phyloP scores from a whole-genome alignment of 225 moss, liverwort and hornwort species.

The Asterella californica region DNA sequence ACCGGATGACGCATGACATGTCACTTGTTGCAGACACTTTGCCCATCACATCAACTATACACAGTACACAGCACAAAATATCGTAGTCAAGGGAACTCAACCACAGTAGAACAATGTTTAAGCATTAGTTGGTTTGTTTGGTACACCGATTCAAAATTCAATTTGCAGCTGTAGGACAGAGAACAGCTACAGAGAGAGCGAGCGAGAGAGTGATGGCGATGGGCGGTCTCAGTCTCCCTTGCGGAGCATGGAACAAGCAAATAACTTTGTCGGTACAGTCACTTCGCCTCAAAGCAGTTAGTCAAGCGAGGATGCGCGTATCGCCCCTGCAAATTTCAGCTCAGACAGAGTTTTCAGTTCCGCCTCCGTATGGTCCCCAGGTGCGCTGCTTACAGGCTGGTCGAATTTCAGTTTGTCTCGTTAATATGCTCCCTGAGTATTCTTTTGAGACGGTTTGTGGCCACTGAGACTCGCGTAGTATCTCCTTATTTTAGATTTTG shows the following conservation, averaged over 20 bases:
- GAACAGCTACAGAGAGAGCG: not conserved
- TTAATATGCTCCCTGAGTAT: not conserved
- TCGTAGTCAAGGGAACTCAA: too few species aligned
- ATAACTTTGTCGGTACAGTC: not conserved
- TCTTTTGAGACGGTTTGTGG: too few species aligned
- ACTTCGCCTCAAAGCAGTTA: not conserved
- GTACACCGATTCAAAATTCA: too few species aligned
- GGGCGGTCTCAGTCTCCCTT: not conserved
- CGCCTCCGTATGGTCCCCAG: conserved; percentile 26
- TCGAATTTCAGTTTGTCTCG: not conserved
- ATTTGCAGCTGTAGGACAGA: not conserved
- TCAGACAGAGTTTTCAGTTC: not conserved
- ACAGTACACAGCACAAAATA: too few species aligned
- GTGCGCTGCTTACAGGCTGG: conserved; percentile 7
- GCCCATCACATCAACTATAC: too few species aligned
- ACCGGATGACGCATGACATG: too few species aligned
- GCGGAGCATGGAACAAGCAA: not conserved
- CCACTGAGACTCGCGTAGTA: not conserved
- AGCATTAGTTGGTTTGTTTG: too few species aligned
- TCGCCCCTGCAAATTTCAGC: conserved; percentile 11
- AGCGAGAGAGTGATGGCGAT: not conserved
- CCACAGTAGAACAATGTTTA: too few species aligned
- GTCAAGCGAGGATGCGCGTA: not conserved
- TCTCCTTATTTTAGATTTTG: not conserved
- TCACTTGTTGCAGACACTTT: too few species aligned